These are phyloP conservation scores for Ananas comosus DNA, from an alignment of 176 grass and related monocot genomes.

Conservation along the genomic window DNA sequence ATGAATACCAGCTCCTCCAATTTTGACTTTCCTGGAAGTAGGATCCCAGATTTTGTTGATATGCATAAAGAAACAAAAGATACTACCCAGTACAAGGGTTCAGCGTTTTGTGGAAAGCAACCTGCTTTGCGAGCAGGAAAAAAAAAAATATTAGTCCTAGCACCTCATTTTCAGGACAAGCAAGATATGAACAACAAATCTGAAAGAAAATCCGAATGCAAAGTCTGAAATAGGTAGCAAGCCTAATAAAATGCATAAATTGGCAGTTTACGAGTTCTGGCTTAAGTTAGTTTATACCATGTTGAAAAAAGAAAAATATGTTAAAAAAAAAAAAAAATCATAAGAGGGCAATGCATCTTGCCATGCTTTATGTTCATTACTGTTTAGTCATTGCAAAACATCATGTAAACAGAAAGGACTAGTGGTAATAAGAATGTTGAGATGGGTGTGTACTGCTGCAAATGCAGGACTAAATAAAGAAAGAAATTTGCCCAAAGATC, in stretches of 20 bases:
- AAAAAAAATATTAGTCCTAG: not conserved
- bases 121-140: constrained; percentile 32
- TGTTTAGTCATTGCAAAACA: no score
- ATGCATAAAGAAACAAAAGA: constrained; percentile 1
- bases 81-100: constrained; percentile 31
- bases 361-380: no score
- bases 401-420: no score
- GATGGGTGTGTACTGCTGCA: not conserved
- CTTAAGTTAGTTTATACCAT: not conserved
- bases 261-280: not conserved
- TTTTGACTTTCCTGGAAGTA: constrained; percentile 6
- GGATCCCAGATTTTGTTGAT: not conserved
- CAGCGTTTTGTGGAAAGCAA: constrained; percentile 66
- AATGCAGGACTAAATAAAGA: no score
- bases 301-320: not conserved
- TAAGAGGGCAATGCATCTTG: no score
- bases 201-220: not conserved
- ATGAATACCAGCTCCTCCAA: constrained; percentile 9
- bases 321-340: not conserved
- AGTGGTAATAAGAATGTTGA: no score
- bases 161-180: not conserved
- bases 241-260: constrained; percentile 1
- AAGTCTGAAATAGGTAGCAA: not conserved
- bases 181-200: not conserved
- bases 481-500: no score